Conservation (phyloP, 805 yeast species). For the Ogataea methylovora region DNA sequence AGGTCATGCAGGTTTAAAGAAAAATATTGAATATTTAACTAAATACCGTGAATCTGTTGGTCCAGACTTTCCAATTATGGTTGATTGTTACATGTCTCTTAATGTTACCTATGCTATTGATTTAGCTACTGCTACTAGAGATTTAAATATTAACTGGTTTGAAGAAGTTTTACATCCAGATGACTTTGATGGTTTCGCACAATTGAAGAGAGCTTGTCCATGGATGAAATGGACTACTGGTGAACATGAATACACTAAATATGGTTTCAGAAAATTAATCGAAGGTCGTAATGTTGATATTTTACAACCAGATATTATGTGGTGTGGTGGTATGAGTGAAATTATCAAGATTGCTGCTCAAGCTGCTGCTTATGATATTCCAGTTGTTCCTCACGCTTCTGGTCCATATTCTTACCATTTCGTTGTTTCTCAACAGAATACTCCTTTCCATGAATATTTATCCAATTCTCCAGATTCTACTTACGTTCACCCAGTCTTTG, state of each 20-base stretch:
- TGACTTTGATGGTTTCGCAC: constrained; percentile 40
- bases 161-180: constrained; percentile 47
- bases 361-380: constrained; percentile 46
- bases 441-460: constrained; percentile 46
- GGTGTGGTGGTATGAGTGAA: constrained; percentile 48
- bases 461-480: constrained; percentile 42
- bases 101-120: constrained; percentile 42
- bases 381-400: constrained; percentile 48
- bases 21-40: constrained; percentile 37
- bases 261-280: constrained; percentile 43
- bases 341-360: constrained; percentile 37
- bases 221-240: constrained; percentile 43
- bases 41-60: constrained; percentile 40
- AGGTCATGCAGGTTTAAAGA: constrained; percentile 37
- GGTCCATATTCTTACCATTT: constrained; percentile 47
- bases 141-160: constrained; percentile 44
- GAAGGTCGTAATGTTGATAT: constrained; percentile 42
- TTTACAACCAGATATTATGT: constrained; percentile 46
- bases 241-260: constrained; percentile 44
- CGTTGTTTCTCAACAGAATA: constrained; percentile 39
- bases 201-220: constrained; percentile 39
- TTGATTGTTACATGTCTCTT: constrained; percentile 46
- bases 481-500: constrained; percentile 33
- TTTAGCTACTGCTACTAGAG: constrained; percentile 34
- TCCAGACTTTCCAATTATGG: constrained; percentile 46